These are phyloP conservation scores for Phytophthora meadii DNA, from an alignment of 352 stramenopile genomes.

Conservation along the genomic window DNA sequence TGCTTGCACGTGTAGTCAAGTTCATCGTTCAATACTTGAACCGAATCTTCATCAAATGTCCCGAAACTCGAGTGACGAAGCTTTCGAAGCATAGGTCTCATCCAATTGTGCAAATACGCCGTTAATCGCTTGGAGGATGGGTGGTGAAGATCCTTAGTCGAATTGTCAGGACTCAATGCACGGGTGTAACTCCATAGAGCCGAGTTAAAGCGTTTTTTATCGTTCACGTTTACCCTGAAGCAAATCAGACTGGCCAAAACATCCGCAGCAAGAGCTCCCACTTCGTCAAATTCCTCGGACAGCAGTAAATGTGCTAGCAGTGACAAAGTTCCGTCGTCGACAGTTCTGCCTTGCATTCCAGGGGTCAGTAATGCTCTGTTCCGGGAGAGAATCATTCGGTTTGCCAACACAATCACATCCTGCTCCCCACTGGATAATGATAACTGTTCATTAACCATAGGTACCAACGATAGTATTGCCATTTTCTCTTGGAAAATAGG, in stretches of 20 bases:
- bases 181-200: slow-evolving; percentile 23
- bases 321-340: slow-evolving; percentile 20
- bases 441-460: slow-evolving; percentile 3
- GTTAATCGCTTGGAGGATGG: slow-evolving; percentile 29
- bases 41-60: slow-evolving; percentile 8
- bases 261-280: slow-evolving; percentile 12
- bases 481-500: slow-evolving; percentile 45
- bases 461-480: slow-evolving; percentile 18
- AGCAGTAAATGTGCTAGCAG: slow-evolving; percentile 7
- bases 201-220: slow-evolving; percentile 13
- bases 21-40: slow-evolving; percentile 22
- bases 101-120: slow-evolving; percentile 21
- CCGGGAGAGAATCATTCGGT: slow-evolving; percentile 35
- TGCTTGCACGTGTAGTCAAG: slow-evolving; percentile 12
- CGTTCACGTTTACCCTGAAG: slow-evolving; percentile 5
- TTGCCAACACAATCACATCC: slow-evolving; percentile 27
- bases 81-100: slow-evolving; percentile 25
- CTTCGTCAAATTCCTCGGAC: background rate
- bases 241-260: slow-evolving; percentile 24
- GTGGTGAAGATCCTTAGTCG: slow-evolving; percentile 1
- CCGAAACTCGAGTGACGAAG: slow-evolving; percentile 20
- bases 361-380: slow-evolving; percentile 37
- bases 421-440: slow-evolving; percentile 2
- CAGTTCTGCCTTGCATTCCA: slow-evolving; percentile 31
- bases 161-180: slow-evolving; percentile 15